A percentile compares a stretch with the other conserved stretches of the same genome.
Conservation (phyloP, 306 rosid species). For the Cicer yamashitae region DNA sequence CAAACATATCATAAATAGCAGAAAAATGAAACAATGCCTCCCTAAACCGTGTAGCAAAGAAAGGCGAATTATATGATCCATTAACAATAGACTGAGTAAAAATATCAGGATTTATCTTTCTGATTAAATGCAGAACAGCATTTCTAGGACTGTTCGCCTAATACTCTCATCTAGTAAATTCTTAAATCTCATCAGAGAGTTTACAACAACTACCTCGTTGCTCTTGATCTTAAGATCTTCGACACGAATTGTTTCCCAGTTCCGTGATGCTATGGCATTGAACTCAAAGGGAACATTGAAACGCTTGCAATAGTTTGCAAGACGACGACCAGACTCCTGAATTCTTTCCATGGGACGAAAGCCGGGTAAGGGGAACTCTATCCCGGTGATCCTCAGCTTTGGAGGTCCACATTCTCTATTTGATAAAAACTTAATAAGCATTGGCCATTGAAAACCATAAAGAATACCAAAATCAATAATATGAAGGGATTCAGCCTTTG, state of each 20-base stretch:
- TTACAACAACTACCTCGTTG: conserved; percentile 65
- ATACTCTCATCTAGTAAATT: conserved; percentile 70
- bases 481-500: conserved; percentile 61
- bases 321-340: conserved; percentile 74
- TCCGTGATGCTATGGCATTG: conserved; percentile 56
- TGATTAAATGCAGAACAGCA: conserved; percentile 63
- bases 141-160: conserved; percentile 64
- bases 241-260: conserved; percentile 68
- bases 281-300: conserved; percentile 72
- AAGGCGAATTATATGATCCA: conserved; percentile 76
- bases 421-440: conserved; percentile 64
- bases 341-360: conserved; percentile 68
- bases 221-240: conserved; percentile 60
- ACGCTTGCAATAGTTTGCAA: conserved; percentile 70
- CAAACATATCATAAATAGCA: conserved; percentile 63
- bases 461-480: conserved; percentile 83
- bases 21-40: conserved; percentile 81
- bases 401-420: conserved; percentile 74
- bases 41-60: conserved; percentile 72
- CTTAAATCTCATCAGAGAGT: conserved; percentile 55
- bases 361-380: conserved; percentile 74
- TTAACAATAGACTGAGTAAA: conserved; percentile 56
- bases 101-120: conserved; percentile 72
- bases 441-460: conserved; percentile 88
- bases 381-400: conserved; percentile 77